Conservation (phyloP, 805 yeast species). For the Kodamaea neixiangensis region DNA sequence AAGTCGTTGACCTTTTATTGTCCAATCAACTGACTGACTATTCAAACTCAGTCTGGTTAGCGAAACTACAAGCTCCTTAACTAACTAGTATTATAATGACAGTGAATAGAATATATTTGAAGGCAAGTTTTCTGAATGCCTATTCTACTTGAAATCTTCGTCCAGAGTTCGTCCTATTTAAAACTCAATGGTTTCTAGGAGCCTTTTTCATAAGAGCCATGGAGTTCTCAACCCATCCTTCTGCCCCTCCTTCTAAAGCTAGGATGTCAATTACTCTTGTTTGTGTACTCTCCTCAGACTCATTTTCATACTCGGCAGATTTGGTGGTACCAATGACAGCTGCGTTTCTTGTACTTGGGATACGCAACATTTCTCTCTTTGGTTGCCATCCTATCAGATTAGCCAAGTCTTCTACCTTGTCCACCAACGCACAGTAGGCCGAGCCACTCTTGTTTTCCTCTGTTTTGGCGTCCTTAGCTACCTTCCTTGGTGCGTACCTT, state of each 20-base stretch:
- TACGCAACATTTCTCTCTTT: conserved; percentile 83
- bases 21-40: too few relatives aligned
- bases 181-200: conserved; percentile 65
- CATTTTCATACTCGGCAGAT: conserved; percentile 19
- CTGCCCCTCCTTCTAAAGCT: conserved; percentile 83
- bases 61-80: too few relatives aligned
- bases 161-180: not conserved
- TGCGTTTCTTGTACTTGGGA: conserved; percentile 92
- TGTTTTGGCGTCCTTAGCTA: not conserved
- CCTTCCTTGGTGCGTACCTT: conserved; percentile 55
- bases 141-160: not conserved
- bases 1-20: too few relatives aligned
- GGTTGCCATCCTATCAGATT: conserved; percentile 76
- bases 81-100: too few relatives aligned
- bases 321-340: conserved; percentile 72
- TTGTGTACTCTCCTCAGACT: conserved; percentile 33
- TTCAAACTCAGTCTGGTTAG: too few relatives aligned
- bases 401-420: conserved; percentile 75
- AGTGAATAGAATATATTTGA: not conserved
- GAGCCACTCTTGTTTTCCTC: conserved; percentile 40
- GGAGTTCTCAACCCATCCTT: conserved; percentile 84
- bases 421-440: conserved; percentile 82
- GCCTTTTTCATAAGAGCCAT: conserved; percentile 67
- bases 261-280: conserved; percentile 59
- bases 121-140: too few relatives aligned